Base-by-base conservation (phyloP, 352 stramenopile genomes). In the Thalassiosira delicatula region DNA sequence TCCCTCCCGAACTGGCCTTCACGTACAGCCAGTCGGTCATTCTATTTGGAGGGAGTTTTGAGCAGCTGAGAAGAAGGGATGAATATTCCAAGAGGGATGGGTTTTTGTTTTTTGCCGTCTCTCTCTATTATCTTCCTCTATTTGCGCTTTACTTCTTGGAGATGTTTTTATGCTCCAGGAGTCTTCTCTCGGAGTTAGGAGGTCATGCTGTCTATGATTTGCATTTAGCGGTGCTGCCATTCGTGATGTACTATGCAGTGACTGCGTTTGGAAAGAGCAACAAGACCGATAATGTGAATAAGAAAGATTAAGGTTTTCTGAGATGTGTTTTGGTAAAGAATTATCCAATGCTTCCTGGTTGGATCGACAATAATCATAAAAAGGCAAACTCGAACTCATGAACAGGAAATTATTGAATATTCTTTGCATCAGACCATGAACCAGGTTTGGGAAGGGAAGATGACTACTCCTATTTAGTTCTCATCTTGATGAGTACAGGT, bases 1-100 rank as follows among this genome's bases (percentile, higher is more conserved):
- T 67, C 3, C 57, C 57, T 17, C 57, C 57, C n/a, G 57, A 67
- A 35, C 57, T 67, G 14, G 19, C 57, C n/a, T 67, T 32, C 27
- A 67, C 57, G 19, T 67, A 67, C 25, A 67, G 57, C 35, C 57
- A 67, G 42, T 67, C 57, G 27, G 57, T 67, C 29, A 67, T 67
- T 42, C 29, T 67, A 37, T 35, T 67, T 4, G 27, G 19, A 21
- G 19, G 27, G 57, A 67, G 57, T 67, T 67, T 67, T 21, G 29
- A 37, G 3, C 57, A 67, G 27, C n/a, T 67, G 57, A 67, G 29
- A 19, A 67, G 27, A 67, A 32, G n/a, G 21, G 27, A 35, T 67
- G 57, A 67, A 21, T 67, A 42, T 67, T 44, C 21, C 7, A 21
- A 40, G 17, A 35, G 42, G n/a, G 25, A 35, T 35, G 17, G 29